These are phyloP conservation scores for Mucor plumbeus DNA, from an alignment of 371 early-diverging fungal genomes.

Conservation along the genomic window DNA sequence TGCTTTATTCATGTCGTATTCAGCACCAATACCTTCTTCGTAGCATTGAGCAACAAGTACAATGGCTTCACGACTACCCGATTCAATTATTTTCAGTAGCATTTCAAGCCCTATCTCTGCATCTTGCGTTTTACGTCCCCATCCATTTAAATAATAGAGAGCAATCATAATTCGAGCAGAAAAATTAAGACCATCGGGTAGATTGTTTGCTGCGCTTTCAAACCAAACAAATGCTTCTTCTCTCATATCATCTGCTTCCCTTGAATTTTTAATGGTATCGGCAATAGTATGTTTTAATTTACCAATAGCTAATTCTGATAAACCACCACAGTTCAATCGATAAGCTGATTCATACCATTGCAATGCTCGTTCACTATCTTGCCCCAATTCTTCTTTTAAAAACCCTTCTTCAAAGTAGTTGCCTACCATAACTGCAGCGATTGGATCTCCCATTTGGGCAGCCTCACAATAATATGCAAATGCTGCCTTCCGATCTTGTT, in stretches of 20 bases:
- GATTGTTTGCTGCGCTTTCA: constrained; percentile 17
- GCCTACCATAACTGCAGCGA: constrained; percentile 33
- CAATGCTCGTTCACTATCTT: constrained; percentile 24
- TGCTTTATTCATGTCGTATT: constrained; percentile 27
- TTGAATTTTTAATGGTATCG: neutral
- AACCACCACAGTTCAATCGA: constrained; percentile 24
- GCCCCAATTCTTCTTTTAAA: constrained; percentile 11
- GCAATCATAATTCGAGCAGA: constrained; percentile 25
- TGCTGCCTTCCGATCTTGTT: constrained; percentile 25
- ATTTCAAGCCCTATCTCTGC: constrained; percentile 20
- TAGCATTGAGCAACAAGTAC: constrained; percentile 29
- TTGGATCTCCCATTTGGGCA: constrained; percentile 27
- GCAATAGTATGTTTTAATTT: constrained; percentile 27
- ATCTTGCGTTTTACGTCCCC: constrained; percentile 25
- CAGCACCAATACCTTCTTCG: constrained; percentile 29
- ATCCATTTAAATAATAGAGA: constrained; percentile 28
- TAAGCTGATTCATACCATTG: constrained; percentile 34
- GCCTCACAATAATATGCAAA: constrained; percentile 34
- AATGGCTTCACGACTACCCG: constrained; percentile 24
- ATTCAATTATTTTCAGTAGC: constrained; percentile 21
- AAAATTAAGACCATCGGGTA: neutral
- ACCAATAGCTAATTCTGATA: constrained; percentile 35
- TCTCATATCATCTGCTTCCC: constrained; percentile 27
- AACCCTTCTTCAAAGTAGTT: constrained; percentile 36
- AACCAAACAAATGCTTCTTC: constrained; percentile 36